Evolutionary conservation across 2,329 filamentous ascomycete genomes (phyloP), one percentile per base, ranked within the genome.

Genomic region (Beauveria asiatica): DNA sequence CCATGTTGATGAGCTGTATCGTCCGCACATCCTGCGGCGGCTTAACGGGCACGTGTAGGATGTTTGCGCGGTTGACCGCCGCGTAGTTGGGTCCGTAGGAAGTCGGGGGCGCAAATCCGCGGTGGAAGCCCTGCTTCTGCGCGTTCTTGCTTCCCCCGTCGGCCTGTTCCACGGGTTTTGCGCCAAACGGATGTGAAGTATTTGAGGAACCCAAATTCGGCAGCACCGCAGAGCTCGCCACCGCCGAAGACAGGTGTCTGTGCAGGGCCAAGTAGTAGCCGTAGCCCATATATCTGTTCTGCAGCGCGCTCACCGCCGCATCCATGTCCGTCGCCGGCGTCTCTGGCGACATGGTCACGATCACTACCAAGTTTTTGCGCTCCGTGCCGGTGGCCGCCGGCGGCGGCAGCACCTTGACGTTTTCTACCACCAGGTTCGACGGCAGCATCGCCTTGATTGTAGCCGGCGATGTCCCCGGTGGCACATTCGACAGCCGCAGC

Each of bases 291-390:
- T 97, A 96, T 65, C 82, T 85, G 64, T 94, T 92, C 69, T 95
- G 90, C 37, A 96, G 75, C 3, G 83, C 75, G 69, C 86, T 93
- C 57, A 96, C 89, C 0, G 87, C 83, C 4, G 84, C 80, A 68
- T 97, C 92, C 58, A 97, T 92, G 60, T 95, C 90, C 25, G 86
- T 88, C 0, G 88, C 88, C 0, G 91, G 84, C 0, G 91, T 94
- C 64, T 94, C 90, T 61, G 88, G 85, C 1, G 88, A 85, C 33
- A 96, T 75, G 0, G 88, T 92, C 50, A 94, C 88, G 66, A 96
- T 90, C 5, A 91, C 91, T 17, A 89, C 82, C 39, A 84, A 81
- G 2, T 87, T 88, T 68, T 86, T 92, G 61, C 88, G 82, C 65
- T 92, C 88, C 3, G 77, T 80, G 13, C 74, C 74, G 42, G 74